phyloP scores from a whole-genome alignment of 2,329 filamentous ascomycete genomes.

The Penicillium sp. region DNA sequence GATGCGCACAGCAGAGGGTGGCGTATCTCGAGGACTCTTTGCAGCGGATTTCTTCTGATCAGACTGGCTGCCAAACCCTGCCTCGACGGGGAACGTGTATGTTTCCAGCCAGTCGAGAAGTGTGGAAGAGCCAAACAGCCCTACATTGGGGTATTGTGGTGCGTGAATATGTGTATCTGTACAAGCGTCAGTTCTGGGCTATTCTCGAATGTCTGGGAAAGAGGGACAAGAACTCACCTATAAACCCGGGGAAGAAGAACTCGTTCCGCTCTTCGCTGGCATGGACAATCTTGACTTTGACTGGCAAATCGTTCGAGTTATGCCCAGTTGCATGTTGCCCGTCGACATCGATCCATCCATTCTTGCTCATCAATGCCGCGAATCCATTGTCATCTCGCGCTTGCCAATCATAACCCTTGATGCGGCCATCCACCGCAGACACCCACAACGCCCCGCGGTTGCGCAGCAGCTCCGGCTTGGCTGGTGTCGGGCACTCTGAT shows the following conservation, averaged over 20 bases:
- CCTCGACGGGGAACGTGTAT: conserved; percentile 93
- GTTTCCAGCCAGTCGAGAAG: conserved; percentile 89
- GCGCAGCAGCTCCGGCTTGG: conserved; percentile 52
- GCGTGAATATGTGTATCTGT: conserved; percentile 94
- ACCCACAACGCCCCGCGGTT: conserved; percentile 48
- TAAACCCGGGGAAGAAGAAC: conserved; percentile 51
- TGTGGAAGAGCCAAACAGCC: conserved; percentile 90
- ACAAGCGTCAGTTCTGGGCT: neutral
- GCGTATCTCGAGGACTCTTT: conserved; percentile 15
- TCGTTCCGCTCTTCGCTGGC: conserved; percentile 43
- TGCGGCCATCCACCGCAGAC: conserved; percentile 30
- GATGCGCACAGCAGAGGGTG: conserved; percentile 46
- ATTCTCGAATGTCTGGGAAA: neutral
- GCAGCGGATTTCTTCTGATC: neutral
- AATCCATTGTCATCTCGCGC: conserved; percentile 26
- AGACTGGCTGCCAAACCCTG: conserved; percentile 57
- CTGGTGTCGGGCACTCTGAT: neutral
- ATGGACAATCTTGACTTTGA: conserved; percentile 35
- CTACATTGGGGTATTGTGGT: conserved; percentile 88
- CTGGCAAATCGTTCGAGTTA: conserved; percentile 1
- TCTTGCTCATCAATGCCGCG: conserved; percentile 26
- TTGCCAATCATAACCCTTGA: conserved; percentile 37
- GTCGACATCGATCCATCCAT: conserved; percentile 33
- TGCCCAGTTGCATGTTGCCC: conserved; percentile 14
- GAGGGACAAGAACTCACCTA: conserved; percentile 36